These are phyloP conservation scores for Emericellopsis cladophorae DNA, from an alignment of 2,329 filamentous ascomycete genomes.

Conservation along the genomic window DNA sequence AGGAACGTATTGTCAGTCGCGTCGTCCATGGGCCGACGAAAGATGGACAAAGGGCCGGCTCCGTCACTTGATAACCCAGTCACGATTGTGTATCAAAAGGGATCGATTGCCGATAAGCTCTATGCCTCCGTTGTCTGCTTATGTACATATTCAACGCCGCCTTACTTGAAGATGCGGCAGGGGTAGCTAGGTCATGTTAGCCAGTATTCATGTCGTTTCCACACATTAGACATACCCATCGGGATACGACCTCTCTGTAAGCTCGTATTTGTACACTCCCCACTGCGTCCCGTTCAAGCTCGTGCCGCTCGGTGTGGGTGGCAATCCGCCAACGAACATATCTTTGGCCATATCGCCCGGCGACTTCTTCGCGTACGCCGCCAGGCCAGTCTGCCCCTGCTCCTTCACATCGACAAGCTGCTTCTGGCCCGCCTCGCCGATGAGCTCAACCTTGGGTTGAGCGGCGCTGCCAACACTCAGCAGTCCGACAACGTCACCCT, in stretches of 20 bases:
- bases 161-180: slow-evolving; percentile 47
- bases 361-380: slow-evolving; percentile 53
- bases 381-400: slow-evolving; percentile 60
- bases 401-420: slow-evolving; percentile 63
- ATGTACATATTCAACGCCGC: slow-evolving; percentile 12
- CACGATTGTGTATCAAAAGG: neutral
- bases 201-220: slow-evolving; percentile 4
- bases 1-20: slow-evolving; percentile 74
- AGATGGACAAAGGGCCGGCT: neutral
- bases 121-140: slow-evolving; percentile 7
- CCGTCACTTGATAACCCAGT: neutral
- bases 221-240: slow-evolving; percentile 41
- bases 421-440: slow-evolving; percentile 49
- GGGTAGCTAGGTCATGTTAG: slow-evolving; percentile 40
- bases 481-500: slow-evolving; percentile 76
- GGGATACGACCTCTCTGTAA: slow-evolving; percentile 58
- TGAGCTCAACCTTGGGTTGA: slow-evolving; percentile 68
- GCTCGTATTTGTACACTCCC: slow-evolving; percentile 56
- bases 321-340: slow-evolving; percentile 65
- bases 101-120: slow-evolving; percentile 1
- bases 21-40: slow-evolving; percentile 29
- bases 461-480: slow-evolving; percentile 74
- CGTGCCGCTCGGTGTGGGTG: slow-evolving; percentile 72
- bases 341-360: slow-evolving; percentile 45
- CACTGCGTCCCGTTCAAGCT: slow-evolving; percentile 38